phyloP scores from a whole-genome alignment of 2,329 filamentous ascomycete genomes.

The Penicillium sp. region DNA sequence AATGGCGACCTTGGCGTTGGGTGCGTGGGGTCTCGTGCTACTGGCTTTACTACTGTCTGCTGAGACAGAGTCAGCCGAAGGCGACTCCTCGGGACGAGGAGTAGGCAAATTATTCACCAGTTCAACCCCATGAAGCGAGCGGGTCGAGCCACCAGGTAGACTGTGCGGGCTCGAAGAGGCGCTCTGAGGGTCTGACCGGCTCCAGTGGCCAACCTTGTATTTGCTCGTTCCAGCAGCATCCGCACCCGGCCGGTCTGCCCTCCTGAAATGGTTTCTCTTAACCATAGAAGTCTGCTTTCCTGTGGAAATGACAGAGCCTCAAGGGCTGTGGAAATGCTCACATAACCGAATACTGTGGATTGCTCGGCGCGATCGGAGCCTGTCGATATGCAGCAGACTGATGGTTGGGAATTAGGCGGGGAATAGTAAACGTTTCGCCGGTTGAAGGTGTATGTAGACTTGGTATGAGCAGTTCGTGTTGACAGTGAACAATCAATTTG shows the following conservation, averaged over 20 bases:
- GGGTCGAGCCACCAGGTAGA: neutral
- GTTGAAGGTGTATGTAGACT: neutral
- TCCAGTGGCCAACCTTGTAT: neutral
- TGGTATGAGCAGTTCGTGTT: neutral
- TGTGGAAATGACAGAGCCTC: neutral
- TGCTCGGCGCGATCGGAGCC: neutral
- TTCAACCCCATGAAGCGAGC: neutral
- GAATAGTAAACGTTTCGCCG: neutral
- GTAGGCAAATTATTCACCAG: constrained; percentile 1
- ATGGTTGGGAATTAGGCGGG: too few relatives aligned
- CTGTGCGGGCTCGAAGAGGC: neutral
- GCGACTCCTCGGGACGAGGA: constrained; percentile 1
- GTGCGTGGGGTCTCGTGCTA: neutral
- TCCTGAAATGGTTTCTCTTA: neutral
- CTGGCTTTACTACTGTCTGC: neutral
- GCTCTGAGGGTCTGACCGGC: neutral
- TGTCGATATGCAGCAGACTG: neutral
- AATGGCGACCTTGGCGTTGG: neutral
- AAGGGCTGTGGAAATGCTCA: neutral
- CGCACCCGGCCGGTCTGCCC: neutral
- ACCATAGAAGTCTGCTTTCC: neutral
- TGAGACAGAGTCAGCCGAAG: neutral
- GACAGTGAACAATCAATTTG: neutral
- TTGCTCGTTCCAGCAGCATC: neutral
- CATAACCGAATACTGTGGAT: neutral